Evolutionary conservation across 1,284 basidiomycete genomes (phyloP).

Genomic region (Vanrija pseudolonga): DNA sequence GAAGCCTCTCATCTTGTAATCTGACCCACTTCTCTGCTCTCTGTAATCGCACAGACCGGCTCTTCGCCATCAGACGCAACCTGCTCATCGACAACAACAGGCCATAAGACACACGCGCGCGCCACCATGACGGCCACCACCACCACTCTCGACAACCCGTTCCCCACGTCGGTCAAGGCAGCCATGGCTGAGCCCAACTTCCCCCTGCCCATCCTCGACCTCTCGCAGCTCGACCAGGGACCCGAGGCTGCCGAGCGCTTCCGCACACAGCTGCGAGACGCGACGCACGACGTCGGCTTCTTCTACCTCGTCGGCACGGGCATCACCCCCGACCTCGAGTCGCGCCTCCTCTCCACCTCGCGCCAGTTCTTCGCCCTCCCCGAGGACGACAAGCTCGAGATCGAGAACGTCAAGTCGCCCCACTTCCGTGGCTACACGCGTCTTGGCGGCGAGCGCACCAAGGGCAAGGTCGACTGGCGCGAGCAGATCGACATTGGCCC

Average conservation of each 20-base stretch:
- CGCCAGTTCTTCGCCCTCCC: slow-evolving; percentile 34
- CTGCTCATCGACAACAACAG: too few relatives aligned
- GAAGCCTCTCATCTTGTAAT: too few relatives aligned
- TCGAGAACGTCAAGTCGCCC: slow-evolving; percentile 31
- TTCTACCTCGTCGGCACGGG: slow-evolving; percentile 38
- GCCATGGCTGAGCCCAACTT: background rate
- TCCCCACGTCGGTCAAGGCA: too few relatives aligned
- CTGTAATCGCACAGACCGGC: too few relatives aligned
- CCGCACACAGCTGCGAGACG: slow-evolving; percentile 7
- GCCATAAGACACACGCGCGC: too few relatives aligned
- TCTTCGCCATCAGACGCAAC: too few relatives aligned
- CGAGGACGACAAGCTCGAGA: slow-evolving; percentile 25
- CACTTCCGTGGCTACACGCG: slow-evolving; percentile 18
- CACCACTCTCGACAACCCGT: too few relatives aligned
- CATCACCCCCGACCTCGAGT: slow-evolving; percentile 23
- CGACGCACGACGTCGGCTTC: slow-evolving; percentile 27
- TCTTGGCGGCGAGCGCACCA: slow-evolving; percentile 13
- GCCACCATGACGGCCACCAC: too few relatives aligned
- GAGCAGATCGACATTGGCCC: slow-evolving; percentile 16
- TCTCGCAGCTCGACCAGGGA: slow-evolving; percentile 9
- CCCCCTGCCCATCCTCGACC: slow-evolving; percentile 18
- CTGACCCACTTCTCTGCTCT: too few relatives aligned
- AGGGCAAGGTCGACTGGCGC: slow-evolving; percentile 14
- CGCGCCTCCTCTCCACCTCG: slow-evolving; percentile 20
- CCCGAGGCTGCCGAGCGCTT: slow-evolving; percentile 4